phyloP scores from a whole-genome alignment of 163 green algal genomes.

The Scenedesmus sp. region DNA sequence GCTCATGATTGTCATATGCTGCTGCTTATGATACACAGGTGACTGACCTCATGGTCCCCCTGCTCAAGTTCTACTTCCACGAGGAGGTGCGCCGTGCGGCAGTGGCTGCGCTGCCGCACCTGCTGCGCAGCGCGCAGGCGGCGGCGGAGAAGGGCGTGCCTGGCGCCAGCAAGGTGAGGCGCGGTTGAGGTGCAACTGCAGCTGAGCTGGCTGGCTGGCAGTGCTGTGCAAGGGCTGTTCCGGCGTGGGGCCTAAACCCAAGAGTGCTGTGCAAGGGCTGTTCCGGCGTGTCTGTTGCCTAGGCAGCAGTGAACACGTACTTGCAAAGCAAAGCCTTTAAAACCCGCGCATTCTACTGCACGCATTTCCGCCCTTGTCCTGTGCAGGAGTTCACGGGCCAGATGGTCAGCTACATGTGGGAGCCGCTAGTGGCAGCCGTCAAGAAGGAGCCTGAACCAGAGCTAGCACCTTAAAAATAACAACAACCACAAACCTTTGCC shows the following conservation, averaged over 20 bases:
- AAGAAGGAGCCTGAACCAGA: too few relatives aligned
- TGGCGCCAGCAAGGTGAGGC: constrained; percentile 35
- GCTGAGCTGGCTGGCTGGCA: too few relatives aligned
- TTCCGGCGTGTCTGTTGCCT: too few relatives aligned
- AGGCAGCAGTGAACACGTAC: too few relatives aligned
- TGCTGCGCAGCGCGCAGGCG: constrained; percentile 84
- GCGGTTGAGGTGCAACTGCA: neutral
- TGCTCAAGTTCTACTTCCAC: constrained; percentile 98
- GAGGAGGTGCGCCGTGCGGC: constrained; percentile 91
- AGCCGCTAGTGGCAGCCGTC: constrained; percentile 81
- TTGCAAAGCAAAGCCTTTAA: too few relatives aligned
- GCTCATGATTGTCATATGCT: neutral
- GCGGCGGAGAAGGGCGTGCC: constrained; percentile 81
- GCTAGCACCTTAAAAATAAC: too few relatives aligned
- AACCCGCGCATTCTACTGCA: too few relatives aligned
- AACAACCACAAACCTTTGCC: too few relatives aligned
- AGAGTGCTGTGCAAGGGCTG: too few relatives aligned
- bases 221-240: too few relatives aligned
- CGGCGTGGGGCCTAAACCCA: too few relatives aligned
- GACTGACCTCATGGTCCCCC: constrained; percentile 91
- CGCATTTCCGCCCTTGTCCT: too few relatives aligned
- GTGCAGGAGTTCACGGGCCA: constrained; percentile 65
- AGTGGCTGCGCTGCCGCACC: constrained; percentile 80
- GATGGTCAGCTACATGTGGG: constrained; percentile 85
- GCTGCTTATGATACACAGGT: constrained; percentile 65